These are phyloP conservation scores for Aphanomyces invadans DNA, from an alignment of 352 stramenopile genomes.

Conservation along the genomic window DNA sequence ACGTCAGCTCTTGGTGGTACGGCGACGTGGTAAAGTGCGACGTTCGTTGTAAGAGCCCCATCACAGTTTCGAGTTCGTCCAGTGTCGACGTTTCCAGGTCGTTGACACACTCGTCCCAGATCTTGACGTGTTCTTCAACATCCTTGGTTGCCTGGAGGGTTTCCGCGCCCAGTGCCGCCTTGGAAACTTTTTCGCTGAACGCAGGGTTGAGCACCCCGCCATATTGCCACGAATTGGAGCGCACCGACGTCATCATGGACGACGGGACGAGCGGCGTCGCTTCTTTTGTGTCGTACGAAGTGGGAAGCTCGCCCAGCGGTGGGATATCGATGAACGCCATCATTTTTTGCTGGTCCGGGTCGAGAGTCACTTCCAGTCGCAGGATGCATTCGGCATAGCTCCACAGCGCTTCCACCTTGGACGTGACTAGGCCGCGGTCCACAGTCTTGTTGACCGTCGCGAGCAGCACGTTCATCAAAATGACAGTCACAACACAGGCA, in stretches of 20 bases:
- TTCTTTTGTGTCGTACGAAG: not conserved
- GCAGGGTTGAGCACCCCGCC: conserved; percentile 16
- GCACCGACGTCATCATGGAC: conserved; percentile 6
- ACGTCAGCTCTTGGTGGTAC: not conserved
- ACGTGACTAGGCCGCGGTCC: not conserved
- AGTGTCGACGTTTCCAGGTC: conserved; percentile 3
- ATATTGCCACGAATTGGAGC: conserved; percentile 5
- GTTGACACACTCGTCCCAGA: conserved; percentile 14
- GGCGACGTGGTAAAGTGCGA: conserved; percentile 1
- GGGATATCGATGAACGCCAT: conserved; percentile 9
- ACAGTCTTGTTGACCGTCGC: conserved; percentile 23
- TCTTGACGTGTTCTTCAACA: conserved; percentile 15
- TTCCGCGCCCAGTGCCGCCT: conserved; percentile 10
- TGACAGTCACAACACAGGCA: not conserved
- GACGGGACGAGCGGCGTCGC: not conserved
- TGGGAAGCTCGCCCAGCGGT: not conserved
- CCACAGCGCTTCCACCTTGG: conserved; percentile 7
- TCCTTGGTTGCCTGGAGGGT: conserved; percentile 8
- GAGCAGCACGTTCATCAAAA: conserved; percentile 21
- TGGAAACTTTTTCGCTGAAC: conserved; percentile 16
- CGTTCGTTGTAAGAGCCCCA: not conserved
- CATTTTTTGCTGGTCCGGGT: not conserved
- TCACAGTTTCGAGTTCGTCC: not conserved
- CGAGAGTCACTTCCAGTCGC: conserved; percentile 9
- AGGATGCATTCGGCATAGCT: conserved; percentile 17